A percentile compares a stretch with the other conserved stretches of the same genome.
These are phyloP conservation scores for Botryotinia narcissicola DNA, from an alignment of 2,329 filamentous ascomycete species.

Conservation along the genomic window DNA sequence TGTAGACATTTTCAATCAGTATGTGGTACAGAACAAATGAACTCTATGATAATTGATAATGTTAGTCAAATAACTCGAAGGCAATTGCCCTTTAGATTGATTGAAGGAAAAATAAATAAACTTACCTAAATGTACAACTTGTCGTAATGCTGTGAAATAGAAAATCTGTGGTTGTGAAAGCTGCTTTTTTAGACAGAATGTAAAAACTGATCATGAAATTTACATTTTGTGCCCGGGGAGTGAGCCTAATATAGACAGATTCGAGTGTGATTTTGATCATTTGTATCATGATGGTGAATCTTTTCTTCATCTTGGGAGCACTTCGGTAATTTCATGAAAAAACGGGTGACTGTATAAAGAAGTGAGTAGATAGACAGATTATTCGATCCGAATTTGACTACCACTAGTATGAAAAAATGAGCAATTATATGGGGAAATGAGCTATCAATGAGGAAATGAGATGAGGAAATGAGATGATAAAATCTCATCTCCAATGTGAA, in stretches of 20 bases:
- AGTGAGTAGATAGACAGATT: neutral
- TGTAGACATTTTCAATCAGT: neutral
- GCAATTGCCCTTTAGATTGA: accelerated
- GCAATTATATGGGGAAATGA: too few species aligned
- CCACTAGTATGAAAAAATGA: neutral
- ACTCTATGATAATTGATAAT: neutral
- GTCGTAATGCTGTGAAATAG: neutral
- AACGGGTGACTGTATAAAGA: neutral
- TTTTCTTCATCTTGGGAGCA: neutral
- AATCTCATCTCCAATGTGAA: neutral
- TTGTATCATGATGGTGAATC: neutral
- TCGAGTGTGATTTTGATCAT: neutral
- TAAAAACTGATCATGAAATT: neutral
- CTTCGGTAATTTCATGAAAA: neutral
- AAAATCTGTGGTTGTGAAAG: neutral
- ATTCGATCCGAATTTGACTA: neutral
- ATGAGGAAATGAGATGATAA: neutral
- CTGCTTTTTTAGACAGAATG: neutral
- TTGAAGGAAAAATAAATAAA: neutral
- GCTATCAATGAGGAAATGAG: neutral
- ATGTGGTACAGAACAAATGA: neutral
- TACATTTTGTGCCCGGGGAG: neutral
- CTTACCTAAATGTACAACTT: neutral
- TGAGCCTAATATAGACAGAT: neutral
- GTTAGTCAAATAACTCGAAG: neutral